A percentile compares a stretch with the other conserved stretches of the same genome.
Evolutionary conservation across 371 early-diverging fungal species (phyloP).

Genomic region (Mortierella sp.): DNA sequence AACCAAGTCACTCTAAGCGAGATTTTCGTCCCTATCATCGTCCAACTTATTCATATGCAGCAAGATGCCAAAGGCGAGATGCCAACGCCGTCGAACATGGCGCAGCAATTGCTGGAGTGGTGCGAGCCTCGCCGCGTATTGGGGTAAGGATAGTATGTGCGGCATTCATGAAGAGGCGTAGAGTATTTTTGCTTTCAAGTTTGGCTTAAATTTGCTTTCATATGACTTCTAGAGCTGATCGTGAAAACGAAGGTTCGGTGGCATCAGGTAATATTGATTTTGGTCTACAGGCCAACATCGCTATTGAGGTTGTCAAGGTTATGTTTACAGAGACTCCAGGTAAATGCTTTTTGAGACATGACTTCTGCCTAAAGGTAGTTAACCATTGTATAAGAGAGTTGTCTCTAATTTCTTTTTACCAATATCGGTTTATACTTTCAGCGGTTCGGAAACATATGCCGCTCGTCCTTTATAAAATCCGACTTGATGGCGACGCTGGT

Average conservation of each 20-base stretch:
- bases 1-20: slow-evolving; percentile 66
- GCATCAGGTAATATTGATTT: slow-evolving; percentile 26
- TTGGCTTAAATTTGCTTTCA: background rate
- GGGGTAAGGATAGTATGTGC: slow-evolving; percentile 25
- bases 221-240: slow-evolving; percentile 32
- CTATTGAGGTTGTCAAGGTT: slow-evolving; percentile 39
- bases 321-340: slow-evolving; percentile 38
- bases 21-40: slow-evolving; percentile 34
- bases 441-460: slow-evolving; percentile 30
- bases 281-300: slow-evolving; percentile 44
- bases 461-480: slow-evolving; percentile 35
- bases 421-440: background rate
- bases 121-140: slow-evolving; percentile 47
- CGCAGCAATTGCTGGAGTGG: slow-evolving; percentile 52
- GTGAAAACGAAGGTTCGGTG: slow-evolving; percentile 15
- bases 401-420: background rate
- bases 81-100: slow-evolving; percentile 42
- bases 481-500: slow-evolving; percentile 46
- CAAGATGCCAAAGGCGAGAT: slow-evolving; percentile 30
- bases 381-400: background rate
- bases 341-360: slow-evolving; percentile 10
- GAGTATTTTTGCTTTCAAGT: background rate
- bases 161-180: background rate
- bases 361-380: background rate
- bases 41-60: slow-evolving; percentile 37